These are phyloP conservation scores for Yarrowia alimentaria DNA, from an alignment of 805 yeast genomes.

Conservation along the genomic window DNA sequence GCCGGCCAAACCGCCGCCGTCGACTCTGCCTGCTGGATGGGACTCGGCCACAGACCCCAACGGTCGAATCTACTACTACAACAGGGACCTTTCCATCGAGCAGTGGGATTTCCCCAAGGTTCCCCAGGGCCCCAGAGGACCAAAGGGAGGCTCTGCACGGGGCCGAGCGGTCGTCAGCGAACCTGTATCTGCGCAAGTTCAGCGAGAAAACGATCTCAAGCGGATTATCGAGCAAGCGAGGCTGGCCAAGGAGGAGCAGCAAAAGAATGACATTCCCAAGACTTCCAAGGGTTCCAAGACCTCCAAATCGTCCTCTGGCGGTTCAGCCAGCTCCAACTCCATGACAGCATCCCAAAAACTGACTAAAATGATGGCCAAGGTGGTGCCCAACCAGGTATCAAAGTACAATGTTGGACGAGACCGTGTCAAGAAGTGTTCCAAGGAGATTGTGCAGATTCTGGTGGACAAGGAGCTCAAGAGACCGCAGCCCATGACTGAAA, in stretches of 20 bases:
- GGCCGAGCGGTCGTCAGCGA: no score
- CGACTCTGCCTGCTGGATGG: conserved; percentile 10
- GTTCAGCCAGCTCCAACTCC: conserved; percentile 28
- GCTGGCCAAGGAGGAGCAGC: conserved; percentile 33
- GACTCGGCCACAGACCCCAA: conserved; percentile 4
- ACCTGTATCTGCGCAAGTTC: conserved; percentile 6
- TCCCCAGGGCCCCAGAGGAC: conserved; percentile 37
- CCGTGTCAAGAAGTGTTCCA: conserved; percentile 70
- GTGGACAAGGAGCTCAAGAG: conserved; percentile 62
- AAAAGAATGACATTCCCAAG: neutral
- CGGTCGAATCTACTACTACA: conserved; percentile 22
- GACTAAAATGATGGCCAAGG: conserved; percentile 57
- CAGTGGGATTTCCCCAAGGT: conserved; percentile 29
- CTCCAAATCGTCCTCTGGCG: no score
- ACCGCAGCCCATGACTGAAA: conserved; percentile 49
- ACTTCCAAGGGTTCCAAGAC: neutral
- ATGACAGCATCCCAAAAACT: conserved; percentile 23
- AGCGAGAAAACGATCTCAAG: conserved; percentile 37
- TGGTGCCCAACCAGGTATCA: conserved; percentile 76
- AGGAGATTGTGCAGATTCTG: conserved; percentile 68
- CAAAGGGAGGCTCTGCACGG: no score
- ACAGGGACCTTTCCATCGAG: conserved; percentile 1
- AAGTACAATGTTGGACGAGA: conserved; percentile 65
- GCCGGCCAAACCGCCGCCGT: conserved; percentile 5
- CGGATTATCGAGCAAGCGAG: conserved; percentile 46